Base-by-base conservation (phyloP, 2,329 filamentous ascomycete species). In the Exophiala xenobiotica region DNA sequence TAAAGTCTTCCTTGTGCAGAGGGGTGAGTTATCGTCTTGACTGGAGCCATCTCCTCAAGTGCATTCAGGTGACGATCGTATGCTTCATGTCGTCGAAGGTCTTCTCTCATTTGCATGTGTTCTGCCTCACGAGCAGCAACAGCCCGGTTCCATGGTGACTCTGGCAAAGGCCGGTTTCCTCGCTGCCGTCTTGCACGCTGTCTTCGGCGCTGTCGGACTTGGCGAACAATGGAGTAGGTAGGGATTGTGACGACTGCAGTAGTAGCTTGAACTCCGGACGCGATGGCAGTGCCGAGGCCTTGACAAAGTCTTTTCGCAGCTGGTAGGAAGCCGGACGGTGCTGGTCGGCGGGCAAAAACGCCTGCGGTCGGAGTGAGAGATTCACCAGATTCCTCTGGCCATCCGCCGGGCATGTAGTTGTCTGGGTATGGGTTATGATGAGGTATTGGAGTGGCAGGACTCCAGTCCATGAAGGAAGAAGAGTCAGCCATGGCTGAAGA, bases 381-480 rank as follows among this genome's bases (percentile, higher is more conserved):
- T 14, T 37, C 35, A 18, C 47, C 39, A 33, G 42, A 31, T 9
- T 47, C 40, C 14, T 38, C 49, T 24, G 52, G 50, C 56, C 56
- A 58, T n/a, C 56, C 56, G 24, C 56, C 56, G 23, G 56, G 56
- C 8, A 58, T 42, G 40, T 58, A 56, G 14, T 49, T 27, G 20
- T 22, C 40, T 24, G 49, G 44, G 23, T 58, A 58, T 4, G 56
- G 56, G 35, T 56, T 49, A 47, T 47, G 35, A 1, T 16, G 19
- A 27, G 53, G 53, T 22, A 27, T 20, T 26, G 56, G 53, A 39
- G 53, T 56, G 7, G 51, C 38, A 51, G 56, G 53, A 46, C 23
- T 40, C 56, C 56, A 58, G 50, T 58, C 56, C 56, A 58, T 58
- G 46, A 52, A 46, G 37, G 49, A 55, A n/a, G 51, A 55, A 23